Base-by-base conservation (phyloP, 441 rosid species). In the Pelargonium australe region DNA sequence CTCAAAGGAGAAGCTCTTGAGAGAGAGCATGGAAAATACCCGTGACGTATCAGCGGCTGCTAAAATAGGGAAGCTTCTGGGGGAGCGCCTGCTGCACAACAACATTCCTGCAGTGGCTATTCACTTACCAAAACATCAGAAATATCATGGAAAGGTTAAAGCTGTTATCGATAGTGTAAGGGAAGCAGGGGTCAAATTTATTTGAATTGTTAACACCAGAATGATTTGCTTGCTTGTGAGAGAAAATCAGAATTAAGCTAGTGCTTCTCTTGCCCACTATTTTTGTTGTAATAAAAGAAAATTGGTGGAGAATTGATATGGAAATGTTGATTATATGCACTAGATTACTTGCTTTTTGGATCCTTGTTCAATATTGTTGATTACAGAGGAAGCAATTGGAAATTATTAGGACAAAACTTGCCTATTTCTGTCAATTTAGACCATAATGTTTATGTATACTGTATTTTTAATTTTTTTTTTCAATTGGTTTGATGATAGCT, bases 41-140 rank as follows among this genome's bases (percentile, higher is more conserved):
- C 81, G 90, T 25, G 95, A 92, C 34, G 91, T 89, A 10, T 95
- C 91, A 2, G 96, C 95, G 69, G 96, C 97, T 58, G 77, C 93
- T 31, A 85, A 82, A 81, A 91, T 91, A 37, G 92, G 97, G 72
- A 91, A 86, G 78, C 75, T 91, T 49, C 79, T 88, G 1, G 92
- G 83, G 17, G 92, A 87, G 71, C 89, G 95, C 14, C 81, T 85
- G 63, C 80, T 85, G 75, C 78, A 75, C 68, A 85, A 85, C 74
- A 83, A 80, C 34, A 84, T 87, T 43, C 96, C 95, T 10, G 95
- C 93, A 28, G 82, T 92, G 55, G 20, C 89, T 2, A 73, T 88
- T 70, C 77, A 68, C 76, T 73, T 86, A 64, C 86, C 85, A 80
- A 86, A 85, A 70, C 92, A 88, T 69, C 95, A 92, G 75, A 88